Evolutionary conservation across 192 early-diverging fungal species (phyloP), one percentile per base, ranked within the genome.

Genomic region (Cladochytrium replicatum): DNA sequence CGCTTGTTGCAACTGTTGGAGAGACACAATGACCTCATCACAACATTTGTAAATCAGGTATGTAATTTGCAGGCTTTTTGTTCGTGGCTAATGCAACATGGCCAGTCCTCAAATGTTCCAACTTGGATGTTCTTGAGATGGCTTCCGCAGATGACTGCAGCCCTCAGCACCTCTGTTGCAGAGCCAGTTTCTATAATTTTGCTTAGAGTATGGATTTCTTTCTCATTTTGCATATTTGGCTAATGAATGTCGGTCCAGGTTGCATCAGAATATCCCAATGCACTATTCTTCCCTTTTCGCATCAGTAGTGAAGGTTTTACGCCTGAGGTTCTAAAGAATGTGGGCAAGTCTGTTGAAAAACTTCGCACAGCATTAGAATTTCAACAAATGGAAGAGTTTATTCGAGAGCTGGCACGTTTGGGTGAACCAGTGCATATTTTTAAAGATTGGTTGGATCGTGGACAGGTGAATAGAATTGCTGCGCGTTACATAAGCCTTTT

Each of bases 101-200:
- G 61, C 0, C 43, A 60, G 22, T 42, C 57, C 2, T 4, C 11
- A 17, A 25, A 15, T 40, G 47, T 63, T 7, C 59, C 69, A 8
- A 60, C 64, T n/a, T 88, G 82, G 82, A 74, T 72, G 27, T 81
- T 84, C 64, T 61, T 88, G 31, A 66, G 73, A 26, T 88, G 86
- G 86, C 64, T 88, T 32, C 79, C 81, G 17, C 84, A 88, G 41
- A 56, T 88, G 37, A 81, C 85, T 0, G 76, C 86, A 9, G 44
- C 84, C 13, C 61, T 88, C 1, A 83, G 85, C 41, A 82, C 80
- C 39, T 41, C 66, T 3, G 56, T 67, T 5, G 74, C 74, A 15
- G 37, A 46, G 30, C 55, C 58, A 7, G 48, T 83, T 27, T 72
- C 72, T 48, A 74, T 77, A 4, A 52, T 81, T 5, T 32, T 82